These are phyloP conservation scores for Phytophthora chlamydospora DNA, from an alignment of 352 stramenopile genomes.

Conservation along the genomic window DNA sequence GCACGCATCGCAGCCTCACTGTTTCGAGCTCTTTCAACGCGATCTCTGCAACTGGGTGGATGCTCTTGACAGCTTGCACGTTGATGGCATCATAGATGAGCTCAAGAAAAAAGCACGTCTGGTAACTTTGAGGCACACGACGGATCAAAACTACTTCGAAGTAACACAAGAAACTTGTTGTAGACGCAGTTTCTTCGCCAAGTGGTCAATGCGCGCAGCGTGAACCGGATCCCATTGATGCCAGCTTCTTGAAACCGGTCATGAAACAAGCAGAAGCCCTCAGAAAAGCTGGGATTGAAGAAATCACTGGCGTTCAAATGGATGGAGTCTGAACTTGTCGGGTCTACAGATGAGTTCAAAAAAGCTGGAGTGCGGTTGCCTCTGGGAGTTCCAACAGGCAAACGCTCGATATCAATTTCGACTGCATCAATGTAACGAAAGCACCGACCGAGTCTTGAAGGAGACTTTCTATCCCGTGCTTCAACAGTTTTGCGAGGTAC, in stretches of 20 bases:
- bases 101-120: slow-evolving; percentile 18
- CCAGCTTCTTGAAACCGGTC: slow-evolving; percentile 8
- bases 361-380: not conserved
- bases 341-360: not conserved
- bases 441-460: slow-evolving; percentile 10
- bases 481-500: slow-evolving; percentile 12
- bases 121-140: no score
- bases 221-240: not conserved
- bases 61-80: not conserved
- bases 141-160: no score
- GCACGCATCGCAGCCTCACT: slow-evolving; percentile 10
- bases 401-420: slow-evolving; percentile 12
- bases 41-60: slow-evolving; percentile 8
- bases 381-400: slow-evolving; percentile 17
- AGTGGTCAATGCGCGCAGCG: slow-evolving; percentile 1
- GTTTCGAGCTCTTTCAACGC: slow-evolving; percentile 15
- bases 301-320: slow-evolving; percentile 4
- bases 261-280: slow-evolving; percentile 9
- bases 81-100: slow-evolving; percentile 15
- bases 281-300: slow-evolving; percentile 12
- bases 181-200: slow-evolving; percentile 26
- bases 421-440: slow-evolving; percentile 14
- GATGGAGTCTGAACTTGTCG: slow-evolving; percentile 9
- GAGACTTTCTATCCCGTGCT: slow-evolving; percentile 15
- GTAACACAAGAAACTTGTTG: not conserved